Conservation (phyloP, 345 rosid species). For the Lagerstroemia speciosa region DNA sequence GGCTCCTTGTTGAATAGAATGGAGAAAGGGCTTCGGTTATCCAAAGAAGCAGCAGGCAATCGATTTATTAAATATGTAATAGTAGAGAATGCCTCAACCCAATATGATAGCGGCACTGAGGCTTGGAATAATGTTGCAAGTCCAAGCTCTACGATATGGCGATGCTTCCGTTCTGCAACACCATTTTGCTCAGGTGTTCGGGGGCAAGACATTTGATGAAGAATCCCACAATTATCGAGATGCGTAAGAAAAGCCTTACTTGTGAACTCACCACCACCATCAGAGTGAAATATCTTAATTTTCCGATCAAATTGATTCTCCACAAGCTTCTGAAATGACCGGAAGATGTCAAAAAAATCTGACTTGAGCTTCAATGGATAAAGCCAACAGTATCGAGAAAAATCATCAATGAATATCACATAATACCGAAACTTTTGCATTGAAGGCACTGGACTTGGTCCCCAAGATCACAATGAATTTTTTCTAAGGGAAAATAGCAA, state of each 20-base stretch:
- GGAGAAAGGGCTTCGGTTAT: too few relatives aligned
- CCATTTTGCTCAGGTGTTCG: too few relatives aligned
- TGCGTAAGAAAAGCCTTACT: not conserved
- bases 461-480: constrained; percentile 8
- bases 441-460: not conserved
- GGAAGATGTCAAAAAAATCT: not conserved
- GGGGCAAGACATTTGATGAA: too few relatives aligned
- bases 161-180: too few relatives aligned
- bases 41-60: too few relatives aligned
- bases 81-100: too few relatives aligned
- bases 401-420: constrained; percentile 5
- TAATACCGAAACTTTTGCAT: not conserved
- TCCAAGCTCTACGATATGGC: too few relatives aligned
- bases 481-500: not conserved
- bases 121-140: too few relatives aligned
- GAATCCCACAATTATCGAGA: not conserved
- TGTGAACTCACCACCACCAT: not conserved
- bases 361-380: not conserved
- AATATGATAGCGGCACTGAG: too few relatives aligned
- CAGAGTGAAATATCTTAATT: not conserved
- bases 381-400: not conserved
- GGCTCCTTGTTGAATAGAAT: too few relatives aligned
- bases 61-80: too few relatives aligned
- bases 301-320: constrained; percentile 1
- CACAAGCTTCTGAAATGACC: not conserved